A percentile compares a stretch with the other conserved stretches of the same genome.
These are phyloP conservation scores for Neotropicomus parvogracilis DNA, from an alignment of 1,284 basidiomycete species.

Conservation along the genomic window DNA sequence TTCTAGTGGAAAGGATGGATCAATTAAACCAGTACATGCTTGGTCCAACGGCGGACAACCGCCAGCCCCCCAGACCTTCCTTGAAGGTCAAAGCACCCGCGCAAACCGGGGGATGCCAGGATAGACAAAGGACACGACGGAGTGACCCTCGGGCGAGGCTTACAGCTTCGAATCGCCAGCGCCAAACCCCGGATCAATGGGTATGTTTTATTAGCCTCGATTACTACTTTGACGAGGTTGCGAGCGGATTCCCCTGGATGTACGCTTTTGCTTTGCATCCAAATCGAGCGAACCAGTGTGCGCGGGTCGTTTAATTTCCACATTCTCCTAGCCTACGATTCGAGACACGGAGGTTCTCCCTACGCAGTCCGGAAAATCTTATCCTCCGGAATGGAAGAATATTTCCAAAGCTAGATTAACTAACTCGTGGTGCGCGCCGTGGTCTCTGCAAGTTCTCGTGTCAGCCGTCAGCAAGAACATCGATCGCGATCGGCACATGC, in stretches of 20 bases:
- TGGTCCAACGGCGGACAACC: background rate
- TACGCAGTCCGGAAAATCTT: background rate
- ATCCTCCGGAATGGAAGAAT: too few species aligned
- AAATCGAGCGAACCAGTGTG: background rate
- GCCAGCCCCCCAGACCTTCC: background rate
- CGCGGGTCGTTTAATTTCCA: background rate
- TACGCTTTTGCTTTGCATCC: background rate
- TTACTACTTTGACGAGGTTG: background rate
- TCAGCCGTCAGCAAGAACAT: too few species aligned
- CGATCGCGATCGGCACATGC: too few species aligned
- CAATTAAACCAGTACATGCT: background rate
- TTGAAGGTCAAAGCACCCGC: background rate
- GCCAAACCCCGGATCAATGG: background rate
- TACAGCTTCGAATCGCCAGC: background rate
- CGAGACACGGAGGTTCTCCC: background rate
- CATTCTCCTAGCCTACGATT: too few species aligned
- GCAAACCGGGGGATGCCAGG: background rate
- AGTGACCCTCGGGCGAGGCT: background rate
- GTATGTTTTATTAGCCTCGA: background rate
- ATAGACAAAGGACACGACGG: background rate
- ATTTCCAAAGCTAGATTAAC: too few species aligned
- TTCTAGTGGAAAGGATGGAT: background rate
- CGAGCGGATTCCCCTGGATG: background rate
- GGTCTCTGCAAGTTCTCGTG: too few species aligned
- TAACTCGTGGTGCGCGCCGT: too few species aligned